These are phyloP conservation scores for Talaromyces proteolyticus DNA, from an alignment of 495 filamentous ascomycete species.

Conservation along the genomic window DNA sequence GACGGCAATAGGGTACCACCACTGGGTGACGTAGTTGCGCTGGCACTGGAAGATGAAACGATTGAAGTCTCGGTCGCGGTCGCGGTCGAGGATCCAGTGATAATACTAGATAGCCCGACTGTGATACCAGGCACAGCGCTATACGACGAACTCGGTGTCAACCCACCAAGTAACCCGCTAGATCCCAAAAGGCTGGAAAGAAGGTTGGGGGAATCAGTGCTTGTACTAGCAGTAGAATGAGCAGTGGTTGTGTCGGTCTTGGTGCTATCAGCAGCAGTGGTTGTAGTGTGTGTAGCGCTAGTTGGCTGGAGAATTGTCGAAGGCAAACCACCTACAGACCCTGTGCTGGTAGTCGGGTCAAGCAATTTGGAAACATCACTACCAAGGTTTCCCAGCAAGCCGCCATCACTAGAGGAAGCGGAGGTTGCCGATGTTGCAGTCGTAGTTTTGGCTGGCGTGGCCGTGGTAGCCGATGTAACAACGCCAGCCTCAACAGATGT, in stretches of 20 bases:
- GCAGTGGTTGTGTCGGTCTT: conserved; percentile 7
- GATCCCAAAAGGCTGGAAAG: conserved; percentile 4
- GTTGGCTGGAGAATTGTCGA: conserved; percentile 4
- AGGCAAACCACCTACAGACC: conserved; percentile 2
- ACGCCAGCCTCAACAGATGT: conserved; percentile 6
- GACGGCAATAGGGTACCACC: conserved; percentile 1
- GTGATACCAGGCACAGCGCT: conserved; percentile 8
- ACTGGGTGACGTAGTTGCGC: background rate
- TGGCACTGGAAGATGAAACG: conserved; percentile 2
- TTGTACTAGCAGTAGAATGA: conserved; percentile 3
- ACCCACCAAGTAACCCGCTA: conserved; percentile 3
- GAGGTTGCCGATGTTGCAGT: too few relatives aligned
- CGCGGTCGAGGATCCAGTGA: conserved; percentile 11
- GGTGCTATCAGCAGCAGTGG: conserved; percentile 8
- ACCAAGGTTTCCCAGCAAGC: conserved; percentile 6
- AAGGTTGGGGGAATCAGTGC: conserved; percentile 6
- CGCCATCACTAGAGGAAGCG: background rate
- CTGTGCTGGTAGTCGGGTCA: background rate
- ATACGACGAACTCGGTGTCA: background rate
- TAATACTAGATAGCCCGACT: conserved; percentile 10
- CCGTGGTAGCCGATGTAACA: conserved; percentile 1
- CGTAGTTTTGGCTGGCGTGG: background rate
- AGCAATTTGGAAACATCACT: conserved; percentile 4
- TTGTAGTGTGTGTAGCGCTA: conserved; percentile 8
- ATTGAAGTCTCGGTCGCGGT: conserved; percentile 9